Base-by-base conservation (phyloP, 2,329 filamentous ascomycete species). In the Fusarium buharicum region DNA sequence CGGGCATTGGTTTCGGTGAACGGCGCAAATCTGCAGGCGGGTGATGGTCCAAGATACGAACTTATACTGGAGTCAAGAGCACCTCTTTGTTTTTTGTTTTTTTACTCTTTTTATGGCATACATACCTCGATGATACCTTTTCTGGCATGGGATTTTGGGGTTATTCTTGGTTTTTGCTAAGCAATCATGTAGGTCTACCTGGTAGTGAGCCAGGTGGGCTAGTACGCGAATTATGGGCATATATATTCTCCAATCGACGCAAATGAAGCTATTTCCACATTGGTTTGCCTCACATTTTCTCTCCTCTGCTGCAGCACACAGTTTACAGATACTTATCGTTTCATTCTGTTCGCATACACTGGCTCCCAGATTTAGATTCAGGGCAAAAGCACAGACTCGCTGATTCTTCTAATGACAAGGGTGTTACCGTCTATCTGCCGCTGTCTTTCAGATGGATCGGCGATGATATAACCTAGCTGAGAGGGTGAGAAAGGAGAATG, bases 71-170 rank as follows among this genome's bases (percentile, higher is more conserved):
- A 66, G 63, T 66, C 61, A 64, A 66, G 58, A 57, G 67, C 59
- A 55, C 62, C 53, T 68, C 52, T 56, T 22, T 39, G 48, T 55
- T 31, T 43, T 60, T 34, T 45, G 30, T 24, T 48, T 24, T 34
- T 41, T 48, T 61, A 20, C 46, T 36, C 48, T 52, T 53, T 48
- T 54, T 31, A 66, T 59, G 62, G 63, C 66, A 66, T 55, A 67
- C 43, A 65, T 55, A 67, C 50, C 50, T 49, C 28, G 51, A 69
- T 58, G 66, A 69, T 69, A 69, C 66, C 66, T 69, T 64, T 67
- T 50, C 36, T 51, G 28, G 53, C 54, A 50, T 50, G 39, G 54
- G 44, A 64, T 64, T 47, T 46, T 55, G 55, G 38, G 57, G 38
- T 30, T 52, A 41, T 51, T 59, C 45, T 62, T 59, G 53, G 18